Evolutionary conservation across 257 asterid genomes (phyloP).

Genomic region (Buddleja alternifolia): DNA sequence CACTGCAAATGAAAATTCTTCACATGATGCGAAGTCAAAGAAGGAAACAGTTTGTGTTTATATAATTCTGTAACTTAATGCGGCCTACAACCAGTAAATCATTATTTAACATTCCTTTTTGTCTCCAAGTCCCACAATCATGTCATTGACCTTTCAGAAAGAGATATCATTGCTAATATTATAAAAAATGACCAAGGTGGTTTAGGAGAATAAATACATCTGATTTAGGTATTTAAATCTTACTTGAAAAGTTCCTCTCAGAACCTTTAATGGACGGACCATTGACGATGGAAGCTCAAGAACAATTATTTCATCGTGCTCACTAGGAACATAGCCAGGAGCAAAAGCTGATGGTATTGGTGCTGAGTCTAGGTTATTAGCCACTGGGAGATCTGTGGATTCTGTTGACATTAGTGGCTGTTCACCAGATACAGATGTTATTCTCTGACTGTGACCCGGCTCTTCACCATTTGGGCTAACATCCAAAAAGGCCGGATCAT

Average conservation of each 20-base stretch:
- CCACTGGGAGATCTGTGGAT: slow-evolving; percentile 43
- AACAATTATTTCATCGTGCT: slow-evolving; percentile 85
- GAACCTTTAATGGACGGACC: slow-evolving; percentile 87
- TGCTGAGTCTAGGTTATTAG: slow-evolving; percentile 54
- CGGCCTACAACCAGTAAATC: slow-evolving; percentile 20
- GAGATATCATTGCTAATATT: neutral
- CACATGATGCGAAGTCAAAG: slow-evolving; percentile 5
- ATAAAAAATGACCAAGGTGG: slow-evolving; percentile 10
- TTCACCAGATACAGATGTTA: slow-evolving; percentile 54
- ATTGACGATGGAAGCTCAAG: slow-evolving; percentile 94
- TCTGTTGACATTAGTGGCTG: slow-evolving; percentile 48
- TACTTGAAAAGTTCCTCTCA: slow-evolving; percentile 93
- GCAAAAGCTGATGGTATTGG: slow-evolving; percentile 61
- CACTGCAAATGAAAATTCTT: slow-evolving; percentile 12
- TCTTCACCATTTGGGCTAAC: slow-evolving; percentile 50
- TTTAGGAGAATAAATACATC: slow-evolving; percentile 10
- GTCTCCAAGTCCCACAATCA: slow-evolving; percentile 21
- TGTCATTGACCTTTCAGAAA: slow-evolving; percentile 22
- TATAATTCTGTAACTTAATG: slow-evolving; percentile 9
- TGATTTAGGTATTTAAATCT: slow-evolving; percentile 38
- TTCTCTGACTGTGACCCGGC: slow-evolving; percentile 45
- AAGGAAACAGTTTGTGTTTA: slow-evolving; percentile 13
- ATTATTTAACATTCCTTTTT: slow-evolving; percentile 1
- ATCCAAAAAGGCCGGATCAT: slow-evolving; percentile 55
- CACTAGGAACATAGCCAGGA: slow-evolving; percentile 92